Evolutionary conservation across 1,284 basidiomycete species (phyloP).

Genomic region (Irpex sp.): DNA sequence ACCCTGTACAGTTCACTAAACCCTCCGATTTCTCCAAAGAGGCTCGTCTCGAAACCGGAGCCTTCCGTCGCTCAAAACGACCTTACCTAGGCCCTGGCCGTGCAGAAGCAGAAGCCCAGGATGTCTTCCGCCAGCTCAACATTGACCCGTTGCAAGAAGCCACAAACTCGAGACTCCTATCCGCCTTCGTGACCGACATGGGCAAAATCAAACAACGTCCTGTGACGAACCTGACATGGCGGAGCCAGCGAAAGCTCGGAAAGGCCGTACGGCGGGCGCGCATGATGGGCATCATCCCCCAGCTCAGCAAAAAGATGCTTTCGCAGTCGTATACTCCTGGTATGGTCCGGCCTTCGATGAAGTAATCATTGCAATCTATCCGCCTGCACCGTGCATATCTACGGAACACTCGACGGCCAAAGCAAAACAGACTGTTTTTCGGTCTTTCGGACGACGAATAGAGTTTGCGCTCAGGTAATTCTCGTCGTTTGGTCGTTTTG

Average conservation of each 20-base stretch:
- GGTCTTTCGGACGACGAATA: background rate
- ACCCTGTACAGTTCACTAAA: conserved; percentile 26
- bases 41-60: conserved; percentile 15
- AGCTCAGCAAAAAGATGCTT: conserved; percentile 41
- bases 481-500: background rate
- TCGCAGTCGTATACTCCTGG: background rate
- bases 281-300: conserved; percentile 88
- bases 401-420: background rate
- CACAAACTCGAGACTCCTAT: conserved; percentile 66
- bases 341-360: background rate
- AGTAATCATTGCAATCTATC: background rate
- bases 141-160: conserved; percentile 70
- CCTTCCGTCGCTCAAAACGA: conserved; percentile 21
- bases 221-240: conserved; percentile 75
- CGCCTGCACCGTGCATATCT: too few relatives aligned
- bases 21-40: conserved; percentile 24
- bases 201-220: conserved; percentile 79
- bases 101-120: conserved; percentile 46
- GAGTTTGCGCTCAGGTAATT: background rate
- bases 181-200: conserved; percentile 76
- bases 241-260: conserved; percentile 77
- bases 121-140: conserved; percentile 65
- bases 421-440: background rate
- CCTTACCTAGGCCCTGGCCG: conserved; percentile 48
- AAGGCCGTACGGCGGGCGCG: conserved; percentile 91